Evolutionary conservation across 2,329 filamentous ascomycete genomes (phyloP).

Genomic region (Fusarium sp.): DNA sequence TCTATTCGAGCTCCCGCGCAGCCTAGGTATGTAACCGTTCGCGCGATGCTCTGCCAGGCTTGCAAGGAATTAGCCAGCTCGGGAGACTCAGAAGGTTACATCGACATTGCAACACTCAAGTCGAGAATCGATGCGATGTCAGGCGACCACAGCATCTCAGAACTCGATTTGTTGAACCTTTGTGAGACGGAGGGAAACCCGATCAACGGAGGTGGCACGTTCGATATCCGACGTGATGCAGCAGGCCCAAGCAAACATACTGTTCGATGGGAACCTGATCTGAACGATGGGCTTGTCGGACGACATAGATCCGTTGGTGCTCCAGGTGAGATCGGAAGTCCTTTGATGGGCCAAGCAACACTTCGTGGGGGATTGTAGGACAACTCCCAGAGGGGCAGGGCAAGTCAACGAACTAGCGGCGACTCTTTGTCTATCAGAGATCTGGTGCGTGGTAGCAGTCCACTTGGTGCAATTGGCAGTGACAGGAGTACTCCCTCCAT

Average conservation of each 20-base stretch:
- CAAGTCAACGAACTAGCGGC: constrained; percentile 13
- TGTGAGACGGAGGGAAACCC: constrained; percentile 90
- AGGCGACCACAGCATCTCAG: constrained; percentile 51
- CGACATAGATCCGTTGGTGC: constrained; percentile 62
- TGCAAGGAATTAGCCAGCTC: constrained; percentile 71
- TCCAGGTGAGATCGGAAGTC: constrained; percentile 78
- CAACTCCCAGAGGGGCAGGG: constrained; percentile 22
- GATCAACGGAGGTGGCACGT: constrained; percentile 90
- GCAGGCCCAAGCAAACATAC: constrained; percentile 51
- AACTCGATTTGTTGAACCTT: constrained; percentile 80
- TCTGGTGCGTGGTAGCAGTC: constrained; percentile 28
- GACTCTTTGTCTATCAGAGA: constrained; percentile 18
- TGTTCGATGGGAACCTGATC: constrained; percentile 68
- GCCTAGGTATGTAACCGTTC: constrained; percentile 75
- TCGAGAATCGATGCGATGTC: constrained; percentile 70
- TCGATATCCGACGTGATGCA: constrained; percentile 72
- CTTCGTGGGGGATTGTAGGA: constrained; percentile 52
- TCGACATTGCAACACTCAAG: constrained; percentile 75
- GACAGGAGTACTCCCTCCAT: constrained; percentile 17
- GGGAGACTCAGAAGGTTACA: constrained; percentile 69
- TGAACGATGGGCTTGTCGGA: constrained; percentile 54
- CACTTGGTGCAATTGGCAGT: constrained; percentile 8
- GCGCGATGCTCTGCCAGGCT: constrained; percentile 79
- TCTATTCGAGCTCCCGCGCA: constrained; percentile 55
- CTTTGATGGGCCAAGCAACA: constrained; percentile 60